Base-by-base conservation (phyloP, 345 rosid genomes). In the Bruguiera parviflora region DNA sequence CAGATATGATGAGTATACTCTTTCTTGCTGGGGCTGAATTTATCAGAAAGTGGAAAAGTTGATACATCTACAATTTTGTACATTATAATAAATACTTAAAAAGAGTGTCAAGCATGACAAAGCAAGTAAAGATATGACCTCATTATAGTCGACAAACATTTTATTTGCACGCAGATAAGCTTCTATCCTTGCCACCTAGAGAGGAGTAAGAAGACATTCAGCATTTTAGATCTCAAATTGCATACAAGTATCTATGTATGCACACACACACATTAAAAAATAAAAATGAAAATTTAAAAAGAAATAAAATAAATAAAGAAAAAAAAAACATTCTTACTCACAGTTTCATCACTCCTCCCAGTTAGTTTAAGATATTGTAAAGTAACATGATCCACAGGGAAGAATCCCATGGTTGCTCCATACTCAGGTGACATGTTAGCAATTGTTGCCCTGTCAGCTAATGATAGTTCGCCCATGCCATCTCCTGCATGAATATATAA, bases 141-240 rank as follows among this genome's bases (percentile, higher is more conserved):
- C 98, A 66, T 67, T 83, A 65, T 95, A 90, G 80, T 95, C 99
- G 28, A 95, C 87, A 80, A 95, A 95, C 98, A 95, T 87, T 18
- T 88, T 88, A 81, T 95, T 95, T 82, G 98, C 99, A 29, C 99
- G 96, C 39, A 95, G 83, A 70, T 92, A 95, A 46, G 96, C 84
- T 80, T 95, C 99, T 51, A 95, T 81, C 96, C 84, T 92, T 67
- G 86, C 82, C 71, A 90, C 98, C 98, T 92, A 53, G 27, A n/a
- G 9, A 53, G 27, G 25, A 21, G 8, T 22, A 53, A 20, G 58
- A n/a, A 21, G 58, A 20, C 58, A n/a, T 7, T 24, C 25, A 37
- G 52, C 51, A 37, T 21, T 63, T n/a, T 39, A 9, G 52, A 39
- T 27, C 25, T 63, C 49, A 5, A 69, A 62, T 24, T 24, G n/a